Conservation (phyloP, 192 early-diverging fungal genomes). For the Chytriomyces confervae region DNA sequence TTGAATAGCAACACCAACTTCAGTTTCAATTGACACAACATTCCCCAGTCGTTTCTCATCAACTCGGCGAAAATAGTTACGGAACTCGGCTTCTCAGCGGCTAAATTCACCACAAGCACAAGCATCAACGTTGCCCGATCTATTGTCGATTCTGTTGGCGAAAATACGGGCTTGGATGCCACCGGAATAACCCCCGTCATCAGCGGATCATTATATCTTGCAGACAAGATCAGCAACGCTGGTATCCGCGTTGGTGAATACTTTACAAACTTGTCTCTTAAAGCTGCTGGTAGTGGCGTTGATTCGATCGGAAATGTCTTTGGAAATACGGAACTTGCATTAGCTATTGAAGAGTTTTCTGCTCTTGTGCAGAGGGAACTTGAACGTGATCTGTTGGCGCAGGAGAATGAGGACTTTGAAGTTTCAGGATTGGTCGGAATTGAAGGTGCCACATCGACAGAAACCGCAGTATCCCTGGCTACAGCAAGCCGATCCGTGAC, state of each 20-base stretch:
- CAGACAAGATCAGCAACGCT: slow-evolving; percentile 46
- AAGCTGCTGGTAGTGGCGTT: slow-evolving; percentile 35
- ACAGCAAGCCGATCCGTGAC: not conserved
- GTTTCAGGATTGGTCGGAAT: not conserved
- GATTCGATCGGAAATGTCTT: slow-evolving; percentile 44
- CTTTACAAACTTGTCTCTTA: slow-evolving; percentile 48
- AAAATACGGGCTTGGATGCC: slow-evolving; percentile 38
- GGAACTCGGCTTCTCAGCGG: slow-evolving; percentile 43
- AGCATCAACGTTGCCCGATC: slow-evolving; percentile 39
- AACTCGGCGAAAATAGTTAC: slow-evolving; percentile 41
- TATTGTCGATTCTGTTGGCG: slow-evolving; percentile 47
- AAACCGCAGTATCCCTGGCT: not conserved
- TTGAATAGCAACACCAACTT: not conserved
- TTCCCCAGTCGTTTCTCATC: slow-evolving; percentile 35
- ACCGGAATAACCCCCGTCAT: slow-evolving; percentile 42
- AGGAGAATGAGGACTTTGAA: not conserved
- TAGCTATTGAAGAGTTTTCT: slow-evolving; percentile 42
- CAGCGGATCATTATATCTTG: slow-evolving; percentile 37
- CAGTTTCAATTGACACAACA: not conserved
- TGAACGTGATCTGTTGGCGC: slow-evolving; percentile 12
- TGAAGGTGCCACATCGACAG: not conserved
- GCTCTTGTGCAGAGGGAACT: slow-evolving; percentile 40
- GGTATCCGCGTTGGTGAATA: slow-evolving; percentile 50
- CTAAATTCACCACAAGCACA: slow-evolving; percentile 43
- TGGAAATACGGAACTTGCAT: slow-evolving; percentile 45